Evolutionary conservation across 106 monocot species (phyloP).

Genomic region (Gastrodia elata): DNA sequence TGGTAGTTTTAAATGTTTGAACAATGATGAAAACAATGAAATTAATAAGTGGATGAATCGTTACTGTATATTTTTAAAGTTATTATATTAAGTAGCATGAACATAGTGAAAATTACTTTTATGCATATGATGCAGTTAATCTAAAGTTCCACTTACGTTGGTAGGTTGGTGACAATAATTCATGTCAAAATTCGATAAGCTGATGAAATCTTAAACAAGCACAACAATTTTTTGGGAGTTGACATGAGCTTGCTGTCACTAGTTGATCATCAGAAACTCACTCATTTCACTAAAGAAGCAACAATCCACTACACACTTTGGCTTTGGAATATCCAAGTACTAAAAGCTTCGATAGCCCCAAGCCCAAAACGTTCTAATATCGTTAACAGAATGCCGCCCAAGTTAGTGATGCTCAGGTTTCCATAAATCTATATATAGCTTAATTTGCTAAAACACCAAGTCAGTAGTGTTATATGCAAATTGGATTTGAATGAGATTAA

Average conservation of each 20-base stretch:
- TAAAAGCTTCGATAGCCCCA: not conserved
- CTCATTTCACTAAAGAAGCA: not conserved
- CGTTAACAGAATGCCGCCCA: not conserved
- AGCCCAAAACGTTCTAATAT: not conserved
- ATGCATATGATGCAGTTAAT: too few species aligned
- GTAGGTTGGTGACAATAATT: not conserved
- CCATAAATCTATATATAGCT: not conserved
- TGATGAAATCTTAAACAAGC: not conserved
- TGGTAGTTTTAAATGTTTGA: not conserved
- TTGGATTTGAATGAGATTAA: not conserved
- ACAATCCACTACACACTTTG: not conserved
- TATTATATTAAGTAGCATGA: not conserved
- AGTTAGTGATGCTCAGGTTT: not conserved
- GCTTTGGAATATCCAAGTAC: too few species aligned
- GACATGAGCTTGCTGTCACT: not conserved
- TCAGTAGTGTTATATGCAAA: not conserved
- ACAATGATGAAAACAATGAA: not conserved
- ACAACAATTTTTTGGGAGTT: not conserved
- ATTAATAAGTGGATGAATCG: not conserved
- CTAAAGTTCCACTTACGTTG: not conserved
- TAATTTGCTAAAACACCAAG: not conserved
- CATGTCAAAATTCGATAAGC: not conserved
- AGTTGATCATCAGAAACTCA: not conserved
- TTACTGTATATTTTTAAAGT: not conserved
- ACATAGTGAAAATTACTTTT: too few species aligned